phyloP scores from a whole-genome alignment of 2,329 filamentous ascomycete species.

The Diaporthe eres region DNA sequence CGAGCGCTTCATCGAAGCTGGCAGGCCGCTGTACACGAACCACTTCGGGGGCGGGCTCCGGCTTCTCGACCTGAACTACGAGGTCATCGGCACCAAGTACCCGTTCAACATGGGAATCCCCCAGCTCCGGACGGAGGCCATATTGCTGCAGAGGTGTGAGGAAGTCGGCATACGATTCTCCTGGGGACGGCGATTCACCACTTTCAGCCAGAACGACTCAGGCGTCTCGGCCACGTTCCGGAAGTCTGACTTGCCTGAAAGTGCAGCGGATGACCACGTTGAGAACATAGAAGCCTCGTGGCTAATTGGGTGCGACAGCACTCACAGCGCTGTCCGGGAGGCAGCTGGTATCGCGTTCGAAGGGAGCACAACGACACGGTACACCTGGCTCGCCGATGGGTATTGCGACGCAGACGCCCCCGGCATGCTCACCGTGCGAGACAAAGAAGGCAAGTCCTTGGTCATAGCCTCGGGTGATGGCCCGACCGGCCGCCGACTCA shows the following conservation, averaged over 20 bases:
- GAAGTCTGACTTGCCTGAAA: background rate
- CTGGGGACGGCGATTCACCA: constrained; percentile 25
- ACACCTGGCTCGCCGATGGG: constrained; percentile 51
- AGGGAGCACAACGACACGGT: constrained; percentile 54
- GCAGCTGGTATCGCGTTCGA: constrained; percentile 54
- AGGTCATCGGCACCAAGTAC: constrained; percentile 38
- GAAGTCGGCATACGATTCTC: constrained; percentile 30
- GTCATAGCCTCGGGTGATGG: constrained; percentile 20
- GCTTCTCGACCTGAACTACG: constrained; percentile 36
- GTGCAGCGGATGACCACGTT: background rate
- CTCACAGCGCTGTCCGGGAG: constrained; percentile 55
- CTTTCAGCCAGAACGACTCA: background rate
- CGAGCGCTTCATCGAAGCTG: constrained; percentile 19
- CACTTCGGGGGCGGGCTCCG: constrained; percentile 28
- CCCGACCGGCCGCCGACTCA: constrained; percentile 8
- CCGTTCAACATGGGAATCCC: constrained; percentile 30
- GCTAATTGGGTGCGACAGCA: constrained; percentile 60
- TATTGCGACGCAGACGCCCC: constrained; percentile 50
- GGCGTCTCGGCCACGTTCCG: constrained; percentile 21
- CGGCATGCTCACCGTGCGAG: background rate
- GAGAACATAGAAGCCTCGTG: constrained; percentile 50
- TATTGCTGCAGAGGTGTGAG: constrained; percentile 35
- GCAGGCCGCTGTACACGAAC: background rate
- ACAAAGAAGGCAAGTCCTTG: background rate
- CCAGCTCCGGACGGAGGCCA: constrained; percentile 25